phyloP scores from a whole-genome alignment of 257 asterid species.

The Plectranthus barbatus region DNA sequence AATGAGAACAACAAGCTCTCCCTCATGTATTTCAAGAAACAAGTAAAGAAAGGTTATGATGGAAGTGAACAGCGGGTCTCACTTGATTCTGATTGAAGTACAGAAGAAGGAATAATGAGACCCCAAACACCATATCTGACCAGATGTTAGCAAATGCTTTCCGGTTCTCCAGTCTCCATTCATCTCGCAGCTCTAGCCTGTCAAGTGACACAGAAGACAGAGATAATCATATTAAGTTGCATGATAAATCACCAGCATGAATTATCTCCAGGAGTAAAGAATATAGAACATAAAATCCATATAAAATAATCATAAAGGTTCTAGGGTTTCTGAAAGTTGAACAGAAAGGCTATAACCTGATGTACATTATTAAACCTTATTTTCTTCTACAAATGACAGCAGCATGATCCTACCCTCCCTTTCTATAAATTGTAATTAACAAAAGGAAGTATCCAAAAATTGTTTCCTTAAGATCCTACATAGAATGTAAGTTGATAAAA shows the following conservation, averaged over 20 bases:
- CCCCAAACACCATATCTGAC: constrained; percentile 87
- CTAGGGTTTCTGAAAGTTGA: neutral
- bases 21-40: neutral
- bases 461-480: neutral
- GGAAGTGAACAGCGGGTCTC: constrained; percentile 29
- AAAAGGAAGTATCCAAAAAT: neutral
- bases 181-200: constrained; percentile 86
- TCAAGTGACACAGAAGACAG: constrained; percentile 8
- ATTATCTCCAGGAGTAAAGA: neutral
- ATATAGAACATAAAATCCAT: neutral
- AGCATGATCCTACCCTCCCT: neutral
- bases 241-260: neutral
- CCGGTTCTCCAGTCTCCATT: constrained; percentile 88
- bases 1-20: neutral
- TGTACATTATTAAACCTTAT: neutral
- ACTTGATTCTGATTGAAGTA: constrained; percentile 78
- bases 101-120: constrained; percentile 71
- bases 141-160: constrained; percentile 90
- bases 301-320: neutral
- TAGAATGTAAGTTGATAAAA: neutral
- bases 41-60: neutral
- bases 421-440: neutral
- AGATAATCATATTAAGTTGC: neutral
- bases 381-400: neutral
- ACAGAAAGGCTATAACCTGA: neutral